These are phyloP conservation scores for Candida buenavistaensis DNA, from an alignment of 1,139 yeast species.

Conservation along the genomic window DNA sequence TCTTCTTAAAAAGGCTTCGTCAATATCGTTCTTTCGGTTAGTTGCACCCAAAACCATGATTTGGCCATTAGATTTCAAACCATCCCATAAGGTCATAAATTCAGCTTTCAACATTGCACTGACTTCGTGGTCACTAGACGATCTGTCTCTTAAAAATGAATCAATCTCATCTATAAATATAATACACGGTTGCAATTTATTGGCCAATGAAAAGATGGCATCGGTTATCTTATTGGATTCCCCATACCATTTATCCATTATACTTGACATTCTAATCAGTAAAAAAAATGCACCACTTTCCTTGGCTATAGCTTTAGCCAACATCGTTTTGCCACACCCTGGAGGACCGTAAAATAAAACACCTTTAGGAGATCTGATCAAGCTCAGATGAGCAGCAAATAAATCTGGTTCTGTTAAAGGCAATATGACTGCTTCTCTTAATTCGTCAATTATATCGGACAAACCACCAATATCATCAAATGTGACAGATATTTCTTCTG, in stretches of 20 bases:
- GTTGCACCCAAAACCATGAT: constrained; percentile 94
- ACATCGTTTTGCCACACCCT: constrained; percentile 97
- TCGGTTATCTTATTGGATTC: constrained; percentile 93
- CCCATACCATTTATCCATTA: constrained; percentile 98
- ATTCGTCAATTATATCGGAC: constrained; percentile 75
- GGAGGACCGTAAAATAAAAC: constrained; percentile 95
- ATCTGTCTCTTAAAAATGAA: constrained; percentile 85
- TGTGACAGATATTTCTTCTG: constrained; percentile 74
- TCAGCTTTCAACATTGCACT: constrained; percentile 94
- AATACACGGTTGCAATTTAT: constrained; percentile 90
- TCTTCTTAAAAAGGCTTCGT: constrained; percentile 86
- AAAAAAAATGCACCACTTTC: constrained; percentile 92
- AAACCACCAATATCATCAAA: constrained; percentile 89
- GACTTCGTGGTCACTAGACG: constrained; percentile 89
- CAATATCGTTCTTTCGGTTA: constrained; percentile 88
- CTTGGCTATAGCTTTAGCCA: constrained; percentile 91
- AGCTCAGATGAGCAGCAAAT: constrained; percentile 59
- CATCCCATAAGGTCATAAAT: constrained; percentile 98
- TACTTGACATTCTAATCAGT: constrained; percentile 88
- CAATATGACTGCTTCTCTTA: constrained; percentile 82
- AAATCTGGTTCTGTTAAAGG: constrained; percentile 79
- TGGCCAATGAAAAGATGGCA: constrained; percentile 88
- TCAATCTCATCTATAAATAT: constrained; percentile 96
- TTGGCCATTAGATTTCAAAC: constrained; percentile 74
- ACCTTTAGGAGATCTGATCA: constrained; percentile 91